A percentile compares a stretch with the other conserved stretches of the same genome.
These are phyloP conservation scores for Kazachstania psychrophila DNA, from an alignment of 805 yeast species.

Conservation along the genomic window DNA sequence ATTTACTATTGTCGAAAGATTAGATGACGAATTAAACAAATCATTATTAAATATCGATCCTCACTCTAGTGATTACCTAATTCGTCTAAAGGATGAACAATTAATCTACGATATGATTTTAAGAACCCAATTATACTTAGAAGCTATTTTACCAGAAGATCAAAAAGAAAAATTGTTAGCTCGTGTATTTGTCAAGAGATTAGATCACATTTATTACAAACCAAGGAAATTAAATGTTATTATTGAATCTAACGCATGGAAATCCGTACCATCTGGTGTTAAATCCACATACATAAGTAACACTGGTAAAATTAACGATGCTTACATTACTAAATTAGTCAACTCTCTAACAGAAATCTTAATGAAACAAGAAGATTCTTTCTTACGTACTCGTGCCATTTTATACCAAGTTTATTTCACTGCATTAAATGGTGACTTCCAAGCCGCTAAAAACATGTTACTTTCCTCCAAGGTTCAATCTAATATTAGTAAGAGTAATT, in stretches of 20 bases:
- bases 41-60: constrained; percentile 87
- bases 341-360: constrained; percentile 57
- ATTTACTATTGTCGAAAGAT: constrained; percentile 78
- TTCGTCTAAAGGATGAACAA: constrained; percentile 81
- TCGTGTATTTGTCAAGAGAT: constrained; percentile 70
- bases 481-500: constrained; percentile 63
- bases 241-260: constrained; percentile 74
- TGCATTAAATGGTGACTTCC: constrained; percentile 79
- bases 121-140: constrained; percentile 80
- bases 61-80: constrained; percentile 87
- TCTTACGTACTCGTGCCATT: constrained; percentile 74
- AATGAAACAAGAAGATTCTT: constrained; percentile 54
- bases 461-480: constrained; percentile 78
- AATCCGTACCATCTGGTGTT: constrained; percentile 27
- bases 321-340: constrained; percentile 47
- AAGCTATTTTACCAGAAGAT: constrained; percentile 43
- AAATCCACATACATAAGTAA: constrained; percentile 24
- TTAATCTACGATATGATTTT: constrained; percentile 65
- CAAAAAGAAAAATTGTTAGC: constrained; percentile 50
- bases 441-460: constrained; percentile 80
- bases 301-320: constrained; percentile 26
- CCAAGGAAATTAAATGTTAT: constrained; percentile 62
- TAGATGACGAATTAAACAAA: constrained; percentile 87
- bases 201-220: constrained; percentile 90
- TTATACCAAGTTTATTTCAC: constrained; percentile 81